Conservation (phyloP, 495 filamentous ascomycete genomes). For the Aspergillus campestris region DNA sequence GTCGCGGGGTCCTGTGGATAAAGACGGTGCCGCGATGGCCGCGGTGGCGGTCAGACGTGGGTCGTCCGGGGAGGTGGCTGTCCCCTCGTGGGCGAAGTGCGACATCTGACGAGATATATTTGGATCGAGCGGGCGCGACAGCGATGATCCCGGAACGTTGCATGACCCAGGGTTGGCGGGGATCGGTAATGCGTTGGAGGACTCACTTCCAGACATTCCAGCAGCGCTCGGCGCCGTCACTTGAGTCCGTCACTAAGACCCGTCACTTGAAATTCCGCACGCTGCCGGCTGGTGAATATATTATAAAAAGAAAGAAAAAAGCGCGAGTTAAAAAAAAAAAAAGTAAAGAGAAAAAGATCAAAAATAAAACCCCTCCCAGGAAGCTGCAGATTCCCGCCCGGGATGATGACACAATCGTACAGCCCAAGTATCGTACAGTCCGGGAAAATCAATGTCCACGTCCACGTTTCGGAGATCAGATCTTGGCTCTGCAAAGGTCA, state of each 20-base stretch:
- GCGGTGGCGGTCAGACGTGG: neutral
- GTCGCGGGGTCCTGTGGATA: neutral
- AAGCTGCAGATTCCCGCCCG: constrained; percentile 2
- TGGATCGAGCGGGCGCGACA: neutral
- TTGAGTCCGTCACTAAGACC: too few species aligned
- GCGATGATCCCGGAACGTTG: constrained; percentile 3
- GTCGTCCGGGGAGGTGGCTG: constrained; percentile 1
- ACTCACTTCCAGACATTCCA: neutral
- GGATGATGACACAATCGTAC: constrained; percentile 9
- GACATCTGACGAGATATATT: neutral
- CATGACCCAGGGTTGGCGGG: constrained; percentile 6
- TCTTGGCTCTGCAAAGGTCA: constrained; percentile 15
- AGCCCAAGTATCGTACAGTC: constrained; percentile 3
- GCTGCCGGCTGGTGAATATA: too few species aligned
- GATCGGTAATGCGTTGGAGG: constrained; percentile 1
- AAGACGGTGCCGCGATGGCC: neutral
- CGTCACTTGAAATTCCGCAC: too few species aligned
- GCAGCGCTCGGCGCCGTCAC: too few species aligned
- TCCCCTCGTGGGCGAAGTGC: neutral
- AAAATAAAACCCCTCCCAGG: neutral
- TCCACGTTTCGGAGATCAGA: constrained; percentile 17
- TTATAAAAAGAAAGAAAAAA: too few species aligned
- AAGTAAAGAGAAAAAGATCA: too few species aligned
- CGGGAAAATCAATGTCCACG: neutral
- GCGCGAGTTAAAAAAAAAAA: too few species aligned